Evolutionary conservation across 176 grass and related monocot genomes (phyloP).

Genomic region (Aegilops longissima): DNA sequence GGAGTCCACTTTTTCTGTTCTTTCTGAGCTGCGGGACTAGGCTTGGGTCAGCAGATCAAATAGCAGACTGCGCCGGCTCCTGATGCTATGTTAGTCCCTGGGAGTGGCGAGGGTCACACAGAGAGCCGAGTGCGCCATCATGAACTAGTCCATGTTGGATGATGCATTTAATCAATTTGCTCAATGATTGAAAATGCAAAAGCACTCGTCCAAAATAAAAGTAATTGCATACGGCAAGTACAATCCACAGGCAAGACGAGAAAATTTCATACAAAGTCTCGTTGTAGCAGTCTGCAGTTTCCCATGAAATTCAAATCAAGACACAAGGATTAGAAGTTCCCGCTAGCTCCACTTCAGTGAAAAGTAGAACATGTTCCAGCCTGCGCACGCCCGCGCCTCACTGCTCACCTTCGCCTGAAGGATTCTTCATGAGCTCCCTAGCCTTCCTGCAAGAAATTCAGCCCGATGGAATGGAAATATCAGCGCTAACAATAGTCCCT

Average conservation of each 20-base stretch:
- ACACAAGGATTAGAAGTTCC: background rate
- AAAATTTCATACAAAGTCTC: background rate
- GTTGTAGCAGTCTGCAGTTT: background rate
- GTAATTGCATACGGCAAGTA: background rate
- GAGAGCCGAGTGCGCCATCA: too few species aligned
- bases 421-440: background rate
- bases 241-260: background rate
- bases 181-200: too few species aligned
- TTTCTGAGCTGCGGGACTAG: too few species aligned
- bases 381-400: background rate
- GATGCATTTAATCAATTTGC: too few species aligned
- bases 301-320: background rate
- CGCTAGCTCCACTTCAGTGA: background rate
- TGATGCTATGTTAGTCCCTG: too few species aligned
- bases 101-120: too few species aligned
- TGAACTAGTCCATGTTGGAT: too few species aligned
- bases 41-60: too few species aligned
- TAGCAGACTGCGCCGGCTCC: too few species aligned
- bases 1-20: too few species aligned
- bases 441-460: conserved; percentile 23
- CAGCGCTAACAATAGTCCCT: conserved; percentile 14
- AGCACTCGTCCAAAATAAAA: background rate
- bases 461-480: too few species aligned
- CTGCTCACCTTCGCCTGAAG: background rate
- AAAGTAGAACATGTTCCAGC: background rate